A percentile compares a stretch with the other conserved stretches of the same genome.
These are phyloP conservation scores for Aspergillus costaricaensis DNA, from an alignment of 2,329 filamentous ascomycete species.

Conservation along the genomic window DNA sequence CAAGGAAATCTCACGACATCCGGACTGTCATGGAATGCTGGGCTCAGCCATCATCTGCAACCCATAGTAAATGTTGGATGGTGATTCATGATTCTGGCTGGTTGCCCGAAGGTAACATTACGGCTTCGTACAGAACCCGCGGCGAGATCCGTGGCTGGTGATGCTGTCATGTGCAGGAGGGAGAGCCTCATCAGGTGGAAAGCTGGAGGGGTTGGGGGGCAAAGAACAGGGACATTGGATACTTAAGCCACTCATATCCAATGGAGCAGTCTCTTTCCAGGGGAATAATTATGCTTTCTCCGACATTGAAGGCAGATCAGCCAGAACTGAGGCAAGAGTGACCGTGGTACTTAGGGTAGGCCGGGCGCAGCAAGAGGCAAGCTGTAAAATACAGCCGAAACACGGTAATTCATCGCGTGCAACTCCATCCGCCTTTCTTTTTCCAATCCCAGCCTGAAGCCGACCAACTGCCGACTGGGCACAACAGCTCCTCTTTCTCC, in stretches of 20 bases:
- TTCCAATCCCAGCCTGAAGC: conserved; percentile 8
- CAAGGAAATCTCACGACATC: background rate
- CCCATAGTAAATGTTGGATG: background rate
- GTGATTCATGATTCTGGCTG: background rate
- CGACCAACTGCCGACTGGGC: conserved; percentile 10
- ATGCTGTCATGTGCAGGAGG: conserved; percentile 10
- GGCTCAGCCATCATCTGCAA: background rate
- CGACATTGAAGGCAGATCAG: background rate
- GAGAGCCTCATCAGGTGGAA: background rate
- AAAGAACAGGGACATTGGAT: background rate
- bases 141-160: background rate
- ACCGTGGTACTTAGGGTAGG: background rate
- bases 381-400: conserved; percentile 28
- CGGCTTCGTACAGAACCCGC: background rate
- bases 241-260: background rate
- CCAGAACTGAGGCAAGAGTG: background rate
- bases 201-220: background rate
- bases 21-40: background rate
- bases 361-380: conserved; percentile 12
- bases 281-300: background rate
- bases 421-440: conserved; percentile 13
- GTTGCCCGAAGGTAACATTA: background rate
- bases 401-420: conserved; percentile 39
- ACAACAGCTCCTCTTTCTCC: background rate
- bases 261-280: background rate